Conservation (phyloP, 106 monocot genomes). For the Dactylorhiza incarnata region DNA sequence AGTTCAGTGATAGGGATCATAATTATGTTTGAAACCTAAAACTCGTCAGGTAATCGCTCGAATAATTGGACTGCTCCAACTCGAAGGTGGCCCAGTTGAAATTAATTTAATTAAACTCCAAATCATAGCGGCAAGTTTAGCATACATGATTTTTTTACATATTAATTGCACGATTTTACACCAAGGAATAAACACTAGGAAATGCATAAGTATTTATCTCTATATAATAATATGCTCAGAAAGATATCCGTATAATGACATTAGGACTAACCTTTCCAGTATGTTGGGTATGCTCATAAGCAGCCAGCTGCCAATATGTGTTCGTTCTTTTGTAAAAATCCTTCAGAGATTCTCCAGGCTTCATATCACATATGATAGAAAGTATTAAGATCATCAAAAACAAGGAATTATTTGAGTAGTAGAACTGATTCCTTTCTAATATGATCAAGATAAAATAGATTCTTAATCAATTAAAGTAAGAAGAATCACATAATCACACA, state of each 20-base stretch:
- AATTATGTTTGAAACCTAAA: too few species aligned
- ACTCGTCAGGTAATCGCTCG: too few species aligned
- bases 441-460: background rate
- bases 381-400: background rate
- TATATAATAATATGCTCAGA: background rate
- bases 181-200: background rate
- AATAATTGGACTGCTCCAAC: too few species aligned
- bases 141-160: background rate
- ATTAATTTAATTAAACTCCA: too few species aligned
- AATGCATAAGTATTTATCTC: background rate
- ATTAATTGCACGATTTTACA: background rate
- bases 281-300: slow-evolving; percentile 97
- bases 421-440: background rate
- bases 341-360: slow-evolving; percentile 93
- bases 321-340: slow-evolving; percentile 91
- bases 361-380: slow-evolving; percentile 9
- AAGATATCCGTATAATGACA: background rate
- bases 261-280: slow-evolving; percentile 79
- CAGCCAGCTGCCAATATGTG: slow-evolving; percentile 97
- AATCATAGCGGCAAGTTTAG: background rate
- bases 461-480: too few species aligned
- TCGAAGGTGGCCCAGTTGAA: too few species aligned
- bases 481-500: too few species aligned
- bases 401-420: background rate
- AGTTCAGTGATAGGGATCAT: too few species aligned